Evolutionary conservation across 345 rosid genomes (phyloP), one percentile per base, ranked within the genome.

Genomic region (Excoecaria cochinchinensis): DNA sequence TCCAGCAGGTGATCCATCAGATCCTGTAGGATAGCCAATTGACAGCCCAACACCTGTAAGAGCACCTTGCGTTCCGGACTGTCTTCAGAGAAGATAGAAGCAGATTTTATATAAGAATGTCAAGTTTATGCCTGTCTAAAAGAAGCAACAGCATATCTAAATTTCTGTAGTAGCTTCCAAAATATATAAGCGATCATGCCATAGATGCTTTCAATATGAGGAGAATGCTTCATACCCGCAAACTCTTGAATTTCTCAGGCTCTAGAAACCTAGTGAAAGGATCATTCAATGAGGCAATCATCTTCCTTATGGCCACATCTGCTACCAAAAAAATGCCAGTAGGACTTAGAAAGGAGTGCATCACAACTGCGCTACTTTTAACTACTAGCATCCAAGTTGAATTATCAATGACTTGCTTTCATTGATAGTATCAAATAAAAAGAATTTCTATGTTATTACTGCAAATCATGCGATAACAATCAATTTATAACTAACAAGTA

Each of bases 21-120:
- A 85, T 42, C 68, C 84, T 68, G 84, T 71, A 5, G 95, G 97
- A 84, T 92, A 92, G 69, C 99, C 97, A 77, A 95, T 95, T 13
- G 99, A 92, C 51, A 95, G 80, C 67, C 99, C 99, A 21, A 95
- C 97, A 78, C 99, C 99, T 0, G 97, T 91, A 60, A 95, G 88
- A 77, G 99, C 89, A 63, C 97, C 97, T 90, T 87, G 90, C 80
- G 97, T 92, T 82, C 99, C 99, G 53, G 97, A 95, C 99, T 95
- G 87, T 91, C 97, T 92, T 95, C 92, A 89, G 79, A 82, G 81
- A 91, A 91, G 82, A 80, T 78, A 82, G 76, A 6, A 77, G 73
- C 64, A 82, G 55, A 59, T 84, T 81, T 82, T 66, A 81, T 58
- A 67, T 62, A 74, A 48, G 21, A 48, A 1, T 1, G 51, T 53